Conservation (phyloP, 1,284 basidiomycete species). For the Cystobasidium slooffiae region DNA sequence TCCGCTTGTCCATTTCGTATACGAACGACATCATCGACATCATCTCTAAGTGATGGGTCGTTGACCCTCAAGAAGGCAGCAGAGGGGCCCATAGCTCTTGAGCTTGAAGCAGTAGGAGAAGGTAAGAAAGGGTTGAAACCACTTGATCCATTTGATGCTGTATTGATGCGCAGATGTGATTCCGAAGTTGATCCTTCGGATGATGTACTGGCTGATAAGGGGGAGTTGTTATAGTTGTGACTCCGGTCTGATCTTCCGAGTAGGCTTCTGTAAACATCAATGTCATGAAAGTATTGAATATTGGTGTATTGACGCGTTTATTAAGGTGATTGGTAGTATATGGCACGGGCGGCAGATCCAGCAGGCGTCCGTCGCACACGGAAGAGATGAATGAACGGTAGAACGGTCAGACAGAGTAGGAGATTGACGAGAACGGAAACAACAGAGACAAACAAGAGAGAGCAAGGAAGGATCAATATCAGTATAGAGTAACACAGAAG, state of each 20-base stretch:
- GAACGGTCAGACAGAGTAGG: not conserved
- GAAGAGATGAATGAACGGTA: not conserved
- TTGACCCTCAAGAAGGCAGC: conserved; percentile 33
- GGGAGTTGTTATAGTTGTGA: conserved; percentile 16
- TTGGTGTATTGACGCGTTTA: not conserved
- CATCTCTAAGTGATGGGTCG: conserved; percentile 21
- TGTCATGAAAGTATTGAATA: not conserved
- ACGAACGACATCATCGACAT: conserved; percentile 32
- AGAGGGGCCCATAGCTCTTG: not conserved
- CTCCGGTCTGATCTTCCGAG: not conserved
- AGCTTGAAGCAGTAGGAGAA: conserved; percentile 6
- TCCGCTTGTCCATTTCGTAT: conserved; percentile 26
- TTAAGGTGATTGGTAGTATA: not conserved
- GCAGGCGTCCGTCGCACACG: not conserved
- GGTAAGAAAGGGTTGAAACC: conserved; percentile 24
- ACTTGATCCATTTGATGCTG: conserved; percentile 1
- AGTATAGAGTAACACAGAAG: not conserved
- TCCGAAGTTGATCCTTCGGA: not conserved
- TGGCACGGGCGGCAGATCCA: too few species aligned
- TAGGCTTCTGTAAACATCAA: not conserved
- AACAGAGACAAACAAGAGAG: not conserved
- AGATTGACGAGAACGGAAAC: not conserved
- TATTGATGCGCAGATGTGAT: not conserved
- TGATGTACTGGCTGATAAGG: not conserved
- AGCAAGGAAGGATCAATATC: too few species aligned